Evolutionary conservation across 208 protist species (phyloP).

Genomic region (Novymonas esmeraldas): DNA sequence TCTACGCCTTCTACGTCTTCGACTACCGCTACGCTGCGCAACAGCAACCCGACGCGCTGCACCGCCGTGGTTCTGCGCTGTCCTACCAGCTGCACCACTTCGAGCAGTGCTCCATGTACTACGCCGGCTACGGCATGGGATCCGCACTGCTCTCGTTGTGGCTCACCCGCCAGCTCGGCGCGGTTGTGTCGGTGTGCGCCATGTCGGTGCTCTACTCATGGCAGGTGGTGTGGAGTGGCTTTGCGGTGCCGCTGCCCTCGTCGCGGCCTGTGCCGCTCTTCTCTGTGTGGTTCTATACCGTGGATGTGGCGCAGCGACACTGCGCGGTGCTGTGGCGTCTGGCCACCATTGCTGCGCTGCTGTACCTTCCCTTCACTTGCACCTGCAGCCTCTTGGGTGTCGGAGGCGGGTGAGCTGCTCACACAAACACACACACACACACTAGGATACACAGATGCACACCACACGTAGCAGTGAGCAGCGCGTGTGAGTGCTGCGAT

Average conservation of each 20-base stretch:
- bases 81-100: conserved; percentile 55
- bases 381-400: background rate
- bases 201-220: conserved; percentile 62
- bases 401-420: background rate
- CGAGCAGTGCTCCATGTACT: conserved; percentile 65
- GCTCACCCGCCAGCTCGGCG: conserved; percentile 28
- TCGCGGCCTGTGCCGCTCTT: conserved; percentile 50
- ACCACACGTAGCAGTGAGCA: no score
- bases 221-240: conserved; percentile 57
- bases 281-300: conserved; percentile 48
- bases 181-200: conserved; percentile 43
- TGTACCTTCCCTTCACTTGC: conserved; percentile 26
- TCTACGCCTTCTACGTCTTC: conserved; percentile 81
- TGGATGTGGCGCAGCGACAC: conserved; percentile 30
- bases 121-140: conserved; percentile 56
- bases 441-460: no score
- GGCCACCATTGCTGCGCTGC: conserved; percentile 11
- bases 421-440: background rate
- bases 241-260: conserved; percentile 32
- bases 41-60: conserved; percentile 22
- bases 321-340: conserved; percentile 31
- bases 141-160: conserved; percentile 39
- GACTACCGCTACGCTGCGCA: conserved; percentile 62
- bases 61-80: conserved; percentile 22
- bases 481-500: no score